phyloP scores from a whole-genome alignment of 2,329 filamentous ascomycete species.

The Penicillium glabrum region DNA sequence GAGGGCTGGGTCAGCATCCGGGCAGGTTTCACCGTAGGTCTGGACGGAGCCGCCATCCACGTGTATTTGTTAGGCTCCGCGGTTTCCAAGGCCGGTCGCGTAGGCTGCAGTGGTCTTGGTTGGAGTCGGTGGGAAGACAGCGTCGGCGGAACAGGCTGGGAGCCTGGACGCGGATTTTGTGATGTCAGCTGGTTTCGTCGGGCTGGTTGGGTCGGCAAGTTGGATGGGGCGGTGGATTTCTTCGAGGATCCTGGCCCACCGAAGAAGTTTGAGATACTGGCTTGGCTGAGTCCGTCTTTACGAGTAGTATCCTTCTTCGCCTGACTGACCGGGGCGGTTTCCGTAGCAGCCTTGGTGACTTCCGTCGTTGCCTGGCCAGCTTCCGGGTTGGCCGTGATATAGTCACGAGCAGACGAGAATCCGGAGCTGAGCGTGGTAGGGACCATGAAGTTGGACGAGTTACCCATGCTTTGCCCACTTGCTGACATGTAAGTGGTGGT shows the following conservation, averaged over 20 bases:
- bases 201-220: slow-evolving; percentile 8
- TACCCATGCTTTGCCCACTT: slow-evolving; percentile 64
- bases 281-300: slow-evolving; percentile 49
- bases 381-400: slow-evolving; percentile 44
- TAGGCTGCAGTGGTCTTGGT: slow-evolving; percentile 29
- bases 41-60: slow-evolving; percentile 32
- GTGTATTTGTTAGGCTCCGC: slow-evolving; percentile 34
- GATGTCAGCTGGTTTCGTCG: slow-evolving; percentile 11
- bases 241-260: slow-evolving; percentile 24
- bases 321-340: slow-evolving; percentile 22
- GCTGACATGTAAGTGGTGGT: slow-evolving; percentile 34
- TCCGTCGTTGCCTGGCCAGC: slow-evolving; percentile 23
- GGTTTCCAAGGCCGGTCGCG: slow-evolving; percentile 34
- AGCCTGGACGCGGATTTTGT: slow-evolving; percentile 9
- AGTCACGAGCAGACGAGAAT: slow-evolving; percentile 63
- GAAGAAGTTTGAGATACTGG: slow-evolving; percentile 56
- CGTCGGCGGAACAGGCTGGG: slow-evolving; percentile 18
- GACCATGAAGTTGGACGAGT: slow-evolving; percentile 38
- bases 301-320: neutral
- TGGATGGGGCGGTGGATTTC: slow-evolving; percentile 6
- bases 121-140: slow-evolving; percentile 33
- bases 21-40: slow-evolving; percentile 21
- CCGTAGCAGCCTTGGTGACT: slow-evolving; percentile 22
- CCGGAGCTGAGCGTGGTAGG: slow-evolving; percentile 50
- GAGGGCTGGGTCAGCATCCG: slow-evolving; percentile 13